phyloP scores from a whole-genome alignment of 306 rosid genomes.

The Geum urbanum region DNA sequence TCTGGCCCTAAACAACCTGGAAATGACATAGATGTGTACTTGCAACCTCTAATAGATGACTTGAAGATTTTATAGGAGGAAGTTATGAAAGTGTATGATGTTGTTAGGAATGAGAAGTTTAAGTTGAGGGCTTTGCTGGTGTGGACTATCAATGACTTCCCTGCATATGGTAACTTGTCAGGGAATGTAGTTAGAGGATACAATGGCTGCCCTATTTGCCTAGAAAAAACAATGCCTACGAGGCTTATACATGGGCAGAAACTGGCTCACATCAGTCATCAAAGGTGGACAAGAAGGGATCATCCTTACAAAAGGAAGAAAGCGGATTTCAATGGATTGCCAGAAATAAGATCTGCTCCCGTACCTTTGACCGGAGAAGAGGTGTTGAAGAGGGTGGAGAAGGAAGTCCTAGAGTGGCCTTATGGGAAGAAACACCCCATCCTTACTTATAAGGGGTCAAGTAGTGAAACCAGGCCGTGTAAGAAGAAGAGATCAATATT shows the following conservation, averaged over 20 bases:
- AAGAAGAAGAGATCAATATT: not conserved
- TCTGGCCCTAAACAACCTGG: no score
- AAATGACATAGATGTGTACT: no score
- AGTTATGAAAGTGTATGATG: no score
- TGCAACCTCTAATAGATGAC: no score
- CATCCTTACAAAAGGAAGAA: not conserved
- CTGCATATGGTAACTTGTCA: not conserved
- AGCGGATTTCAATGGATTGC: not conserved
- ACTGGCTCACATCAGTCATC: not conserved
- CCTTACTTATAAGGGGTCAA: not conserved
- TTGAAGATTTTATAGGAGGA: no score
- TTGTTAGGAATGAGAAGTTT: no score
- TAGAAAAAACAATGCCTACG: not conserved
- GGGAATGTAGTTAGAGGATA: not conserved
- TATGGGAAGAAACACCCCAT: not conserved
- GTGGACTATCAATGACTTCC: not conserved
- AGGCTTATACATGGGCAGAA: not conserved
- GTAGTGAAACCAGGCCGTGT: not conserved
- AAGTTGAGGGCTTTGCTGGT: not conserved
- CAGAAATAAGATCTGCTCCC: not conserved
- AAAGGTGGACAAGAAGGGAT: not conserved
- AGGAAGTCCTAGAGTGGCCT: not conserved
- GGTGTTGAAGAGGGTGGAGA: not conserved
- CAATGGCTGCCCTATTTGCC: not conserved
- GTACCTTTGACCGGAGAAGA: not conserved